Conservation (phyloP, 345 rosid species). For the Citrus cavaleriei region DNA sequence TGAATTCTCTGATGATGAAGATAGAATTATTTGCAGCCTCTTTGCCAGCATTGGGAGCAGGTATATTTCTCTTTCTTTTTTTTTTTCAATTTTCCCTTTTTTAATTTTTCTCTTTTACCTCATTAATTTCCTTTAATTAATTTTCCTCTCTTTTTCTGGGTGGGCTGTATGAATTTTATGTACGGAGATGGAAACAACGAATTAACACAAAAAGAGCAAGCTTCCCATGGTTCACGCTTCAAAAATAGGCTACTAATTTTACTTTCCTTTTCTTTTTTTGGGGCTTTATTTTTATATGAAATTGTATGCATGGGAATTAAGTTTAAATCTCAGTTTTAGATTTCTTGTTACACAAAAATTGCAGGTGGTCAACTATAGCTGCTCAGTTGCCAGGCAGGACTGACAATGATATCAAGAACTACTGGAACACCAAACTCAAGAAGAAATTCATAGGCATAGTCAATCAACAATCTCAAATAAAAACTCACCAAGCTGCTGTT, state of each 20-base stretch:
- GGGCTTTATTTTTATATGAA: not conserved
- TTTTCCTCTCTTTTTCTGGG: not conserved
- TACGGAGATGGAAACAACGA: not conserved
- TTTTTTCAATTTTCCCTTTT: not conserved
- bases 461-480: constrained; percentile 20
- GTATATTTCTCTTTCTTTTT: constrained; percentile 15
- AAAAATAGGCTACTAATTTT: constrained; percentile 19
- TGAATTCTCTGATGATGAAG: constrained; percentile 81
- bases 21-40: constrained; percentile 63
- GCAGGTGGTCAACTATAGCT: constrained; percentile 88
- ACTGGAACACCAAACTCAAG: constrained; percentile 95
- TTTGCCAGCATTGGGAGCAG: constrained; percentile 87
- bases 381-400: constrained; percentile 89
- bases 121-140: not conserved
- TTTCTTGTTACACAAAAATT: constrained; percentile 6
- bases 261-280: not conserved
- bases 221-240: constrained; percentile 7
- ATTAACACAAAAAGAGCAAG: not conserved
- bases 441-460: constrained; percentile 57
- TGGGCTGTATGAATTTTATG: not conserved
- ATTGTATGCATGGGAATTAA: not conserved
- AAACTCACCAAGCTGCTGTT: constrained; percentile 12
- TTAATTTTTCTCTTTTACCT: not conserved
- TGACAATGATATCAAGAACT: constrained; percentile 86
- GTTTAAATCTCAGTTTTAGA: not conserved